Evolutionary conservation across 164 flowering plant genomes (phyloP).

Genomic region (Stephania cephalantha): DNA sequence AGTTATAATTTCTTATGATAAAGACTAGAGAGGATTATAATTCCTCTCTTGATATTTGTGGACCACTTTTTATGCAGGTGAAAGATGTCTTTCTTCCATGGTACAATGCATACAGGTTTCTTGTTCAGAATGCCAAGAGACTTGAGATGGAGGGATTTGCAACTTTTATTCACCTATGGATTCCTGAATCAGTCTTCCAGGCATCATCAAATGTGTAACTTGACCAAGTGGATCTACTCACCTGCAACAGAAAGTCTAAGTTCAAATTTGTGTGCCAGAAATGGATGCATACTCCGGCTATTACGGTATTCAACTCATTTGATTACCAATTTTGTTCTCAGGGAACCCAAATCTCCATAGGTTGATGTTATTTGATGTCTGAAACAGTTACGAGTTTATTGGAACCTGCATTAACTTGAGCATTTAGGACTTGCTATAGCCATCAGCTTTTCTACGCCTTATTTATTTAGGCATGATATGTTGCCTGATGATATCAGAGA

Average conservation of each 20-base stretch:
- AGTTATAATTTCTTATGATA: background rate
- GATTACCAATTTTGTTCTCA: background rate
- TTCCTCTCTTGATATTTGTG: background rate
- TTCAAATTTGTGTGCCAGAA: conserved; percentile 84
- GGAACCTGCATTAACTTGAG: background rate
- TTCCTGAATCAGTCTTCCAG: conserved; percentile 41
- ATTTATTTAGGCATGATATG: background rate
- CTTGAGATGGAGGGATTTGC: conserved; percentile 75
- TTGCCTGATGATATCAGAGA: background rate
- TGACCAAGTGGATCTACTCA: conserved; percentile 98
- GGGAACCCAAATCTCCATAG: background rate
- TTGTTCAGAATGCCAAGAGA: conserved; percentile 93
- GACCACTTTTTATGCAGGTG: conserved; percentile 43
- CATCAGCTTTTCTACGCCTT: background rate
- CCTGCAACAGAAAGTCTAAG: conserved; percentile 93
- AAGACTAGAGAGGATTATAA: background rate
- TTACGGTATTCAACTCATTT: conserved; percentile 48
- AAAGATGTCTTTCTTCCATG: conserved; percentile 97
- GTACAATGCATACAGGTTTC: conserved; percentile 99
- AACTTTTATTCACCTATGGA: conserved; percentile 64
- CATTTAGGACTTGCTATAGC: background rate
- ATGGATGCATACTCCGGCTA: conserved; percentile 91
- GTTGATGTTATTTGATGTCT: background rate
- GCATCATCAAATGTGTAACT: conserved; percentile 82
- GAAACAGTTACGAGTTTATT: too few relatives aligned